Percentiles rank a stretch among this genome's conserved stretches.
Evolutionary conservation across 2,329 filamentous ascomycete species (phyloP).

Genomic region (Cytospora piceicola): DNA sequence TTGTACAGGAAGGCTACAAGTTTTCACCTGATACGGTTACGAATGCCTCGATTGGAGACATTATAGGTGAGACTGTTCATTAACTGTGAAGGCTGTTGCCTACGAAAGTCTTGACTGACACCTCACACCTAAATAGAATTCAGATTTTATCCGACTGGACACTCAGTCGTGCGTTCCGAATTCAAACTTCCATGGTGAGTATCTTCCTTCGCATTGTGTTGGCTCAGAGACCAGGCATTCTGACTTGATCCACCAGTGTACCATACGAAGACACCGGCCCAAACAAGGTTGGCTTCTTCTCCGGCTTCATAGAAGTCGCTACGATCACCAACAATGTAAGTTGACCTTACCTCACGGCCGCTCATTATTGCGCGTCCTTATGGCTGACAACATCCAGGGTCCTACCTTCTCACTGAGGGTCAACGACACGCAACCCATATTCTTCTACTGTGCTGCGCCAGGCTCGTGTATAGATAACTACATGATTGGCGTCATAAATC

Average conservation of each 20-base stretch:
- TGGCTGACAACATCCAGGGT: constrained; percentile 38
- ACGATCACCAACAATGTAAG: constrained; percentile 52
- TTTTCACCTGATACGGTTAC: constrained; percentile 42
- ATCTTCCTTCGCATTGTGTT: neutral
- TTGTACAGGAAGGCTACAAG: constrained; percentile 37
- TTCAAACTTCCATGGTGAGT: constrained; percentile 58
- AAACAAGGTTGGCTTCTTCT: constrained; percentile 57
- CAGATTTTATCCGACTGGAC: constrained; percentile 64
- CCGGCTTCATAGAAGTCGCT: constrained; percentile 51
- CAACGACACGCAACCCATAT: constrained; percentile 66
- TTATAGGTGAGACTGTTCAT: constrained; percentile 48
- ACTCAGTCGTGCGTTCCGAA: constrained; percentile 66
- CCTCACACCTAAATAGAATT: constrained; percentile 46
- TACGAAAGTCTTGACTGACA: constrained; percentile 24
- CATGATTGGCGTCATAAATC: constrained; percentile 80
- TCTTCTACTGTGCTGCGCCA: constrained; percentile 71
- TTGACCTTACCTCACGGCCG: neutral
- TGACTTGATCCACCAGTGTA: constrained; percentile 40
- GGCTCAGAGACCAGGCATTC: neutral
- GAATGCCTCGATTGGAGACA: constrained; percentile 50
- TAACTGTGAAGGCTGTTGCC: neutral
- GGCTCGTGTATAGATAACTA: constrained; percentile 65
- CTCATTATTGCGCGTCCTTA: constrained; percentile 29
- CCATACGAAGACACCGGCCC: constrained; percentile 59
- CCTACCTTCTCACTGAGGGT: constrained; percentile 51